Evolutionary conservation across 2,329 filamentous ascomycete species (phyloP), one percentile per base, ranked within the genome.

Genomic region (Dendryphion nanum): DNA sequence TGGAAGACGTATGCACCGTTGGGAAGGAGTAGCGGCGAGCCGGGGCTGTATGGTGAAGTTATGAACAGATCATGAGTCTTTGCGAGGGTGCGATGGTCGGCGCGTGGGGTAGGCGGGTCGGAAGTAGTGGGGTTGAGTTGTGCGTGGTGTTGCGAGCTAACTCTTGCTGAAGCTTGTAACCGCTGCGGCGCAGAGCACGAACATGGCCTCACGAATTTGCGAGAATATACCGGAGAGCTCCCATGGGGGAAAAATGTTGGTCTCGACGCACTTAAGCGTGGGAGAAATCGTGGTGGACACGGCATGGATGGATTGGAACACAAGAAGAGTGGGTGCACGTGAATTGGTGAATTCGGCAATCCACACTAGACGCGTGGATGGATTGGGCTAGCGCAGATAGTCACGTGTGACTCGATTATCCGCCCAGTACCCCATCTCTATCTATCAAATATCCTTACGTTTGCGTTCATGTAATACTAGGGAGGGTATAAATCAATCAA

Each of bases 1-100:
- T 93, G 90, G 71, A 95, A 89, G 51, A 95, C 79, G 40, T 82
- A 81, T 1, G 89, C 77, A 48, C 89, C 89, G 59, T 88, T 84
- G 16, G 89, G 89, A 5, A 90, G 76, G 55, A 95, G 88, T 8
- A 95, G 81, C 3, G 89, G 88, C 13, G 88, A 93, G 1, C 89
- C 89, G 3, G 89, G 88, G 55, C 86, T 93, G 63, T 89, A 90
- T 24, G 77, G 64, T 2, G 87, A 89, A 12, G 79, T 87, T 24
- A 81, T 86, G 65, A 93, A 94, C 26, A 95, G 79, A 51, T 86
- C 80, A 53, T 93, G 87, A 4, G 60, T 53, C 26, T 67, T 67
- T 18, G 72, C 74, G 14, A 79, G 59, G 17, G 64, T 61, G 48
- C 75, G 73, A 48, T 79, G 76, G 46, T 78, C 74, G 40, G 64